phyloP scores from a whole-genome alignment of 495 filamentous ascomycete genomes.

The Hypoxylon lienhwacheense region DNA sequence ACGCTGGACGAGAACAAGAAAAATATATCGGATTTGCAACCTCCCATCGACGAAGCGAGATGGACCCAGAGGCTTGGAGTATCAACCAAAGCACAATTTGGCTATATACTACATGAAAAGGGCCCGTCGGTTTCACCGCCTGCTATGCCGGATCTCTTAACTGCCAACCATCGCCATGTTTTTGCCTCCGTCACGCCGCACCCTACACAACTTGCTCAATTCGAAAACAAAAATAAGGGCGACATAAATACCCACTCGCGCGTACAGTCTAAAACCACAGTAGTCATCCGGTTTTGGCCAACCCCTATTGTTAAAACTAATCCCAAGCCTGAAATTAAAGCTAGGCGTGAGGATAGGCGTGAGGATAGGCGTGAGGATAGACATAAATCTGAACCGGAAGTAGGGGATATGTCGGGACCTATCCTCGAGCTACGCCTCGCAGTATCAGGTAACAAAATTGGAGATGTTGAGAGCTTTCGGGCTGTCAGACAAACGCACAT shows the following conservation, averaged over 20 bases:
- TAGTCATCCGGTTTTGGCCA: constrained; percentile 30
- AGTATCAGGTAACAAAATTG: constrained; percentile 30
- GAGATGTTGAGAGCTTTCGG: constrained; percentile 25
- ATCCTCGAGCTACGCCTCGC: constrained; percentile 46
- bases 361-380: no score
- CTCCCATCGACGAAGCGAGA: not conserved
- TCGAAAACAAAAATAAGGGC: constrained; percentile 9
- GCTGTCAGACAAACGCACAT: constrained; percentile 21
- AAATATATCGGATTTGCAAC: not conserved
- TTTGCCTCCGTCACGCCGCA: constrained; percentile 31
- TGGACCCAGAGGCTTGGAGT: constrained; percentile 38
- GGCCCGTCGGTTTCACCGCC: not conserved
- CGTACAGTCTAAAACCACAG: constrained; percentile 8
- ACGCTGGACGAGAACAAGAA: constrained; percentile 1
- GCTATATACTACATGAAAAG: constrained; percentile 43
- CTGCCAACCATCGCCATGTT: constrained; percentile 18
- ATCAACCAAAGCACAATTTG: constrained; percentile 45
- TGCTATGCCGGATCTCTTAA: constrained; percentile 13
- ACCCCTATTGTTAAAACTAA: constrained; percentile 6
- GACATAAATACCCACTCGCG: not conserved
- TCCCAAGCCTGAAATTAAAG: no score
- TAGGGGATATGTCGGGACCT: constrained; percentile 28
- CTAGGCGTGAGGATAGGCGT: no score
- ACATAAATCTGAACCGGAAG: not conserved
- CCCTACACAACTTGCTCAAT: constrained; percentile 28